Percentiles rank a stretch among this genome's conserved stretches.
These are phyloP conservation scores for Mycena olivaceomarginata DNA, from an alignment of 768 basidiomycete genomes.

Conservation along the genomic window DNA sequence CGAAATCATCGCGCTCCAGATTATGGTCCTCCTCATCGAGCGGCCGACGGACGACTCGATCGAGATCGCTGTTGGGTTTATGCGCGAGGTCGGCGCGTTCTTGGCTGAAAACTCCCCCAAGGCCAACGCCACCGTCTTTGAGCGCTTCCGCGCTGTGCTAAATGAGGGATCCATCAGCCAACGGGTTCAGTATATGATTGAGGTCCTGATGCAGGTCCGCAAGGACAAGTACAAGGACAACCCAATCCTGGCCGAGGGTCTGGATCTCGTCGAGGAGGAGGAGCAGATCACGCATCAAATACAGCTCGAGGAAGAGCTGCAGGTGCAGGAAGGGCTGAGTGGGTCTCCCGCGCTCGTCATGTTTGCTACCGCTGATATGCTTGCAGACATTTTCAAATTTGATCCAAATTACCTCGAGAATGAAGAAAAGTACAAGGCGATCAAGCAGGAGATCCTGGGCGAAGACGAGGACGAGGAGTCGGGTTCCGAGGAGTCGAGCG, in stretches of 20 bases:
- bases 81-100: constrained; percentile 97
- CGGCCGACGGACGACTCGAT: constrained; percentile 98
- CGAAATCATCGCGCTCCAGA: constrained; percentile 95
- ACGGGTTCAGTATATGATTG: constrained; percentile 99
- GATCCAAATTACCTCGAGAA: constrained; percentile 93
- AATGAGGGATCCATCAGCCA: constrained; percentile 98
- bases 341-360: constrained; percentile 56
- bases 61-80: constrained; percentile 98
- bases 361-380: constrained; percentile 7
- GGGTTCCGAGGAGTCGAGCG: constrained; percentile 78
- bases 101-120: constrained; percentile 95
- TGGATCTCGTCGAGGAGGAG: constrained; percentile 98
- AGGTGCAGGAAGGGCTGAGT: constrained; percentile 97
- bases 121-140: constrained; percentile 95
- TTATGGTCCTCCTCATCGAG: constrained; percentile 96
- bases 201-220: constrained; percentile 98
- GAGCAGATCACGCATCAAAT: constrained; percentile 98
- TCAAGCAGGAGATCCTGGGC: constrained; percentile 96
- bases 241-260: constrained; percentile 93
- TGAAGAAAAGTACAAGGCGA: constrained; percentile 94
- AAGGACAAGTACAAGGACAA: constrained; percentile 99
- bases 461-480: constrained; percentile 88
- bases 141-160: constrained; percentile 96
- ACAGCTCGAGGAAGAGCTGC: constrained; percentile 93
- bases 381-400: constrained; percentile 93